A percentile compares a stretch with the other conserved stretches of the same genome.
Conservation (phyloP, 2,329 filamentous ascomycete species). For the Arthrinium phaeospermum region DNA sequence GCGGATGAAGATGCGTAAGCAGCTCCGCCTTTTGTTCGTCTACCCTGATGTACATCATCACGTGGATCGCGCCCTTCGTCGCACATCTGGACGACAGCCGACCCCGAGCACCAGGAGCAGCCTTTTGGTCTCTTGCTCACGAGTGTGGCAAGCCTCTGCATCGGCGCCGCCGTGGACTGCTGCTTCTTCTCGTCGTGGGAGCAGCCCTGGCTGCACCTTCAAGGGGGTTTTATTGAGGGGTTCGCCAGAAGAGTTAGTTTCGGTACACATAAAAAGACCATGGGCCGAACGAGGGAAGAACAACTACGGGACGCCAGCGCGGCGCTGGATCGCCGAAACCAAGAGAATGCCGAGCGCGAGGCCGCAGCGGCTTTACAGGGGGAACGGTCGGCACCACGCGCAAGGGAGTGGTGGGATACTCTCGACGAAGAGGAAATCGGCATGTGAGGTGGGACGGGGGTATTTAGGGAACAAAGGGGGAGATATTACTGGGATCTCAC, state of each 20-base stretch:
- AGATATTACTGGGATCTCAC: not conserved
- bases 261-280: slow-evolving; percentile 22
- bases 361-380: slow-evolving; percentile 24
- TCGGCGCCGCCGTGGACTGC: slow-evolving; percentile 72
- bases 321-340: slow-evolving; percentile 54
- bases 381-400: slow-evolving; percentile 27
- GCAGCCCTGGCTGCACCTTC: slow-evolving; percentile 70
- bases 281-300: slow-evolving; percentile 57
- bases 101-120: slow-evolving; percentile 37
- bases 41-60: slow-evolving; percentile 77
- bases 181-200: slow-evolving; percentile 72
- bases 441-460: not conserved
- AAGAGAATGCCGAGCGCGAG: slow-evolving; percentile 45
- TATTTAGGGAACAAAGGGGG: not conserved
- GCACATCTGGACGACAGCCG: slow-evolving; percentile 65
- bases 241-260: slow-evolving; percentile 33
- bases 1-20: slow-evolving; percentile 65
- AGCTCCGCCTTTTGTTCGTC: slow-evolving; percentile 75
- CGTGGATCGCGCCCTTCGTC: slow-evolving; percentile 77
- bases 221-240: slow-evolving; percentile 39
- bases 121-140: slow-evolving; percentile 63
- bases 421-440: slow-evolving; percentile 30
- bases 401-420: slow-evolving; percentile 48
- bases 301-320: slow-evolving; percentile 56
- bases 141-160: slow-evolving; percentile 62